Evolutionary conservation across 2,329 filamentous ascomycete species (phyloP).

Genomic region (Metarhizium rileyi): DNA sequence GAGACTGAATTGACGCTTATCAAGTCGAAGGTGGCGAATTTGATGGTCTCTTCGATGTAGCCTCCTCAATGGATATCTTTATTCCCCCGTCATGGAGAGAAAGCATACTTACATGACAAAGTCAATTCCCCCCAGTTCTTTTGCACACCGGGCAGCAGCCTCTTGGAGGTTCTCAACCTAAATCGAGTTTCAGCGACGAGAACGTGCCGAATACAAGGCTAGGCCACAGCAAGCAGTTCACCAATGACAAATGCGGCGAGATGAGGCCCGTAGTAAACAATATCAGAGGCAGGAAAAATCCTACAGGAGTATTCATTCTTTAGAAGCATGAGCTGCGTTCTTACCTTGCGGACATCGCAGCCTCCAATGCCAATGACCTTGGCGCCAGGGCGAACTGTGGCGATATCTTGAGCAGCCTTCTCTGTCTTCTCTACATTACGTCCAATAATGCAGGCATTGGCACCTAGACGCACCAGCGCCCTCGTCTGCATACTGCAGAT

Average conservation of each 20-base stretch:
- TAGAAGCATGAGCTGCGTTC: conserved; percentile 12
- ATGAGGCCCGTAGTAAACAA: neutral
- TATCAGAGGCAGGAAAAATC: neutral
- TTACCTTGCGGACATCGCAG: conserved; percentile 64
- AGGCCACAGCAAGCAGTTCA: neutral
- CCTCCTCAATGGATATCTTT: too few relatives aligned
- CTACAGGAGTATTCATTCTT: too few relatives aligned
- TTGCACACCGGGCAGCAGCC: conserved; percentile 69
- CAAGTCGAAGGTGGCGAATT: too few relatives aligned
- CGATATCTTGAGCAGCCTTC: conserved; percentile 68
- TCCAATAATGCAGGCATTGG: conserved; percentile 88
- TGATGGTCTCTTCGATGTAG: too few relatives aligned
- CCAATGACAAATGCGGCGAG: neutral
- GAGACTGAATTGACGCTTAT: neutral
- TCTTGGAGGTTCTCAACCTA: conserved; percentile 32
- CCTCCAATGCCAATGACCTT: conserved; percentile 82
- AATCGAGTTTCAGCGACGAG: neutral
- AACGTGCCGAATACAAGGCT: neutral
- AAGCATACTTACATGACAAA: conserved; percentile 69
- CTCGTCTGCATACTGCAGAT: conserved; percentile 93
- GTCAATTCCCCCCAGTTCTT: conserved; percentile 81
- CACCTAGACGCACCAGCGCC: conserved; percentile 82
- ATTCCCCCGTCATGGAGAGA: neutral
- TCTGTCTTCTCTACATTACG: conserved; percentile 86
- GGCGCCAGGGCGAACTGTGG: conserved; percentile 64